Base-by-base conservation (phyloP, 345 rosid species). In the Citrus trifoliata region DNA sequence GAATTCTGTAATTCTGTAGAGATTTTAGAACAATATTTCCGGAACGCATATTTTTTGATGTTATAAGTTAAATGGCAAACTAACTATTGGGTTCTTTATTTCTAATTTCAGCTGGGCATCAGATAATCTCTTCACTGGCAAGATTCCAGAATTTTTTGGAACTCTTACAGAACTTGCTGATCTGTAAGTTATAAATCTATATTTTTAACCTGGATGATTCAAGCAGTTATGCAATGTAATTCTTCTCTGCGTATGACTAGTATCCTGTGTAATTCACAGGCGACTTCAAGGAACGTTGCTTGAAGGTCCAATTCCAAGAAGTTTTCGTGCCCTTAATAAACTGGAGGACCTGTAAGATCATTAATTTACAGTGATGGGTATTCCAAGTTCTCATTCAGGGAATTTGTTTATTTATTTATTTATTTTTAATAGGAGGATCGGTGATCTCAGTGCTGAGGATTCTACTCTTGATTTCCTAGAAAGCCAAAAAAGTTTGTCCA, bases 221-320 rank as follows among this genome's bases (percentile, higher is more conserved):
- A 21, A 7, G 5, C 28, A 69, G 48, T 58, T 27, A 35, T 24
- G 10, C 40, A 56, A 4, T 58, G 10, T 51, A 56, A 4, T 58
- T 33, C 16, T 48, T 35, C 22, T 62, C 22, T 21, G 1, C 24
- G 8, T 48, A 74, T 55, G 51, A 70, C n/a, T n/a, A 27, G 28
- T 58, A 22, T 64, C 55, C 61, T 69, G 62, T 82, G 24, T 67
- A 24, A 55, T 76, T 60, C 32, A 6, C 82, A 90, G 91, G 74
- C 79, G 90, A 27, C 77, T 88, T 70, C 87, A 88, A 76, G 91
- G 93, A 40, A 87, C 89, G 0, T 33, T 66, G 74, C 90, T 90
- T 21, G 83, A 85, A 82, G 93, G 93, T 78, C 90, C 91, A 28
- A 88, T 90, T 22, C 93, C 93, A 51, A 77, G 71, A 80, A 90